Percentiles rank a stretch among this genome's conserved stretches.
Conservation (phyloP, 2,329 filamentous ascomycete species). For the Trichoderma polysporum region DNA sequence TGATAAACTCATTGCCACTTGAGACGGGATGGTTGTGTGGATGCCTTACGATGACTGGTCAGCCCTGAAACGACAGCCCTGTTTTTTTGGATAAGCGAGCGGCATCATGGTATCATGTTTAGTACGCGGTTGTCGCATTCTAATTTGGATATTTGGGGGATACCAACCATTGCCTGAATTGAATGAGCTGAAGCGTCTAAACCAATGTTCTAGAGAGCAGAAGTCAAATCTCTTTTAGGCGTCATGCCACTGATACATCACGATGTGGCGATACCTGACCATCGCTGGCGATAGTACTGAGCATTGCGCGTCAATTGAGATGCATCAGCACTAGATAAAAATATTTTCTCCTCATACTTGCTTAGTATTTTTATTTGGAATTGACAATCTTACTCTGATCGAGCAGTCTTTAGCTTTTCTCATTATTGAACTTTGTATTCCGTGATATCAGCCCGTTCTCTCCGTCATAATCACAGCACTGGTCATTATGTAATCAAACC, state of each 20-base stretch:
- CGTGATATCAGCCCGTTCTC: not conserved
- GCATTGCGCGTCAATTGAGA: not conserved
- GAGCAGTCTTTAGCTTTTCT: not conserved
- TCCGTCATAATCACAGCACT: not conserved
- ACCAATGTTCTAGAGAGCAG: not conserved
- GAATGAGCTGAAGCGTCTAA: not conserved
- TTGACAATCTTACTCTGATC: not conserved
- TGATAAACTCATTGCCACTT: not conserved
- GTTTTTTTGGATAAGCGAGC: not conserved
- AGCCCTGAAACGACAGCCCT: conserved; percentile 8
- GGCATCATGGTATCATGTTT: not conserved
- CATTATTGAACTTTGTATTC: no score
- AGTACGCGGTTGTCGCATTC: not conserved
- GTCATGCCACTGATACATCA: not conserved
- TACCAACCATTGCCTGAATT: not conserved
- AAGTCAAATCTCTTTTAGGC: not conserved
- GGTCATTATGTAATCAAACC: not conserved
- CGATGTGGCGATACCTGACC: not conserved
- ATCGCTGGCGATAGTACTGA: not conserved
- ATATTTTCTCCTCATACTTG: no score
- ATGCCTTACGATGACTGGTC: not conserved
- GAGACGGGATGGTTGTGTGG: not conserved
- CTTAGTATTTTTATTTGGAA: not conserved
- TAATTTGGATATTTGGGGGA: not conserved
- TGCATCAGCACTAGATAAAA: not conserved